Base-by-base conservation (phyloP, 345 rosid genomes). In the Camelina laxa region DNA sequence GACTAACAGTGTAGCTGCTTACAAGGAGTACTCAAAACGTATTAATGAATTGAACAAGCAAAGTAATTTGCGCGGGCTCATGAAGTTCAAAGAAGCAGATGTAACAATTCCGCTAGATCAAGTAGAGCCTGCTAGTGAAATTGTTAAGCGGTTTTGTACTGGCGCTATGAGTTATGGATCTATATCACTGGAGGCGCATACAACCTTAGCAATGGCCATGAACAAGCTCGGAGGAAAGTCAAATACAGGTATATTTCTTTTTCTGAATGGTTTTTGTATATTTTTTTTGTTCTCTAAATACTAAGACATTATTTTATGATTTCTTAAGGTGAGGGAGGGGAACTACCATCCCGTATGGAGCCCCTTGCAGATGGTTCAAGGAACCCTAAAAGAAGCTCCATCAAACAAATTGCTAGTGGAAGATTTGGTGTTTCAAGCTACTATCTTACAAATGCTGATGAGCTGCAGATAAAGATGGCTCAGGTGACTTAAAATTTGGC, bases 91-190 rank as follows among this genome's bases (percentile, higher is more conserved):
- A 81, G 95, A 84, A 54, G 69, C 78, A 30, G 87, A 80, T 27
- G 85, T 75, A 4, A 86, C 83, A 80, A 76, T 96, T 69, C 89
- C 96, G 20, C 54, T 96, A 67, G 95, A 89, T 60, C 90, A 92
- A 81, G 97, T 96, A 41, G 98, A 96, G 79, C 89, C 96, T 20
- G 97, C 98, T 17, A 89, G 98, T 76, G 99, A 96, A 80, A 96
- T 96, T 80, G 99, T 96, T 24, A 96, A 96, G 78, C 85, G 99
- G 60, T 96, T 96, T 70, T 91, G 96, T 80, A 96, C 99, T 2
- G 99, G 99, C 13, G 99, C 99, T 21, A 92, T 96, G 99, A 96
- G 99, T 79, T 96, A 96, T 81, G 99, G 99, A 73, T 96, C 99
- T 4, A 96, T 96, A 75, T 92, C 99, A 59, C 57, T 90, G 70